Conservation (phyloP, 768 basidiomycete species). For the Trametes cubensis region DNA sequence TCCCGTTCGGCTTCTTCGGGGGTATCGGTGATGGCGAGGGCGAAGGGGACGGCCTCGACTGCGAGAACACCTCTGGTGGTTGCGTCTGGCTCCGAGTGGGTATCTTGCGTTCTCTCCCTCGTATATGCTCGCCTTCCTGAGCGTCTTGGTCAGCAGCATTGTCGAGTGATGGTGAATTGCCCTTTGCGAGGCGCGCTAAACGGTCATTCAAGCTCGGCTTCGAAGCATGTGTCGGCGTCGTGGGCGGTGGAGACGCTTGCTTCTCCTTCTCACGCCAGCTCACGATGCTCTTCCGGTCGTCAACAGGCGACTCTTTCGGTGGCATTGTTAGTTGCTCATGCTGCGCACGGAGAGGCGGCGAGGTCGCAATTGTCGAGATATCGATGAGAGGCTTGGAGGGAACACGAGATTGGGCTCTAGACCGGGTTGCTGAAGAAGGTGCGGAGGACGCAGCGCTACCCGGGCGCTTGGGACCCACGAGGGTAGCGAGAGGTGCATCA, state of each 20-base stretch:
- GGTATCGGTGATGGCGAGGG: conserved; percentile 22
- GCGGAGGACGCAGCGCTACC: conserved; percentile 55
- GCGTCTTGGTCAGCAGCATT: conserved; percentile 6
- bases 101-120: conserved; percentile 22
- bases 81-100: conserved; percentile 33
- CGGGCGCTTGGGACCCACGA: conserved; percentile 65
- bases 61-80: conserved; percentile 21
- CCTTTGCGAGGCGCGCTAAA: conserved; percentile 30
- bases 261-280: conserved; percentile 19
- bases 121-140: conserved; percentile 14
- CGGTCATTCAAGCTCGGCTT: conserved; percentile 35
- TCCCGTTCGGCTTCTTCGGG: conserved; percentile 24
- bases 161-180: conserved; percentile 21
- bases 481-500: conserved; percentile 63
- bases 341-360: conserved; percentile 19
- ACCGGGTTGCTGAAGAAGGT: conserved; percentile 30
- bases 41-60: conserved; percentile 13
- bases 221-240: conserved; percentile 19
- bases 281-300: conserved; percentile 14
- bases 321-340: conserved; percentile 20
- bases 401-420: conserved; percentile 31
- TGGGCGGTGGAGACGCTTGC: conserved; percentile 12
- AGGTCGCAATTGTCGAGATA: conserved; percentile 28
- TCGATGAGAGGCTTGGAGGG: conserved; percentile 50
- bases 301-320: conserved; percentile 20